Base-by-base conservation (phyloP, 495 filamentous ascomycete genomes). In the Clavariopsis aquatica region DNA sequence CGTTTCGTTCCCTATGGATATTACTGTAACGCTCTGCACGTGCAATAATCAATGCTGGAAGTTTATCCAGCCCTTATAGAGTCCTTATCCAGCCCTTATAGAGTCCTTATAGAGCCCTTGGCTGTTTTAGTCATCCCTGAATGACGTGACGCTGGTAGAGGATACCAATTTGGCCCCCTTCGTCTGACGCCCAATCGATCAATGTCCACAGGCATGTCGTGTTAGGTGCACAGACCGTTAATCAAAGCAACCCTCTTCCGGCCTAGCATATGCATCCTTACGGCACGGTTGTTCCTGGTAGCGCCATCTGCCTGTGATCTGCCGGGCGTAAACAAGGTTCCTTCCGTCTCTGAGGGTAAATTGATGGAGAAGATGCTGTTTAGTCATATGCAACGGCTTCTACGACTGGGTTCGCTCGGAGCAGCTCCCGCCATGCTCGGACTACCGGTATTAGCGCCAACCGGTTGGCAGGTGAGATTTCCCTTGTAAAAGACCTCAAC, bases 41-140 rank as follows among this genome's bases (percentile, higher is more conserved):
- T 47, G 45, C 45, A 47, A 43, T n/a, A 34, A 47, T 47, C 45
- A n/a, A 47, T 47, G 45, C 45, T 47, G 45, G 22, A 47, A 47
- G 7, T n/a, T 47, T n/a, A 23, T 47, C 7, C 7, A 47, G 45
- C n/a, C n/a, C n/a, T n/a, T n/a, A n/a, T n/a, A 47, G 45, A 47
- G 45, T n/a, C 15, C 45, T 23, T 6, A 47, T 47, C 5, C 6
- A 47, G 45, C 15, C 6, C 7, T 8, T 8, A n/a, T n/a, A 47
- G 45, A 47, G 45, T n/a, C 15, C 45, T 23, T 6, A 47, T 47
- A 23, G 4, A 47, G 45, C 15, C 6, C 7, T 8, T 8, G 45
- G 45, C 45, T 23, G 45, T 47, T 47, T 47, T n/a, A n/a, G 45
- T 23, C 22, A 47, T 47, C 45, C 19, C 7, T 47, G 45, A 47